phyloP scores from a whole-genome alignment of 2,329 filamentous ascomycete species.

The Phoma herbarum region DNA sequence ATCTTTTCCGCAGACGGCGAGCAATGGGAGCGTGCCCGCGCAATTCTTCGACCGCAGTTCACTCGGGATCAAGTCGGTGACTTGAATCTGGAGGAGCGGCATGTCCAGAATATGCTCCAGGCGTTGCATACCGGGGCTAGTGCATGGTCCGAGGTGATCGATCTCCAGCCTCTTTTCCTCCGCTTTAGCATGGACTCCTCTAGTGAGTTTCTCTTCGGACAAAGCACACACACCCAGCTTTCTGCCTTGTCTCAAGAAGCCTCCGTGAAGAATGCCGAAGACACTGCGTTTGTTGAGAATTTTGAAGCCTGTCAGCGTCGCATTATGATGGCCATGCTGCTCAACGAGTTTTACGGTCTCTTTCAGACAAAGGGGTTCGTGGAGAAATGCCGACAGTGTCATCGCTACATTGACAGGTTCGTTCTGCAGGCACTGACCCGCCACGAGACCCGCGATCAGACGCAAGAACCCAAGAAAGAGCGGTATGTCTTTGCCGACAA shows the following conservation, averaged over 20 bases:
- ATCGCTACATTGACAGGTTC: constrained; percentile 7
- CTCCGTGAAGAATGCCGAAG: neutral
- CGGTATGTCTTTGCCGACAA: constrained; percentile 9
- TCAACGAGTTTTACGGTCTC: constrained; percentile 6
- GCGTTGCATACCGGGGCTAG: neutral
- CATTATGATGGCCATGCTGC: constrained; percentile 3
- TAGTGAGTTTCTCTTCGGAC: constrained; percentile 44
- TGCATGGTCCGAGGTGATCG: neutral
- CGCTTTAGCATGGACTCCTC: constrained; percentile 47
- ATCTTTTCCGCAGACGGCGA: constrained; percentile 46
- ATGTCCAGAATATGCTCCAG: constrained; percentile 34
- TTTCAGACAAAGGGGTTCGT: neutral
- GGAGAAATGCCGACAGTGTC: constrained; percentile 5
- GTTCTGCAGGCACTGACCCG: constrained; percentile 45
- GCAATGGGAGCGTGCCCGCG: constrained; percentile 49
- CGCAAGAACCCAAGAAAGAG: neutral
- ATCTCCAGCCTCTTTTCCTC: constrained; percentile 49
- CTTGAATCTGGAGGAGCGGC: constrained; percentile 47
- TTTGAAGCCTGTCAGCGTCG: constrained; percentile 6
- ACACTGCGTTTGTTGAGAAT: neutral
- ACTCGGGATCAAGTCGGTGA: constrained; percentile 48
- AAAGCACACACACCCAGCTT: constrained; percentile 24
- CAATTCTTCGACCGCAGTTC: constrained; percentile 51
- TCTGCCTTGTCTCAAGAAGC: neutral
- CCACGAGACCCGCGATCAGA: neutral